A percentile compares a stretch with the other conserved stretches of the same genome.
These are phyloP conservation scores for Amanita thiersii DNA, from an alignment of 768 basidiomycete genomes.

Conservation along the genomic window DNA sequence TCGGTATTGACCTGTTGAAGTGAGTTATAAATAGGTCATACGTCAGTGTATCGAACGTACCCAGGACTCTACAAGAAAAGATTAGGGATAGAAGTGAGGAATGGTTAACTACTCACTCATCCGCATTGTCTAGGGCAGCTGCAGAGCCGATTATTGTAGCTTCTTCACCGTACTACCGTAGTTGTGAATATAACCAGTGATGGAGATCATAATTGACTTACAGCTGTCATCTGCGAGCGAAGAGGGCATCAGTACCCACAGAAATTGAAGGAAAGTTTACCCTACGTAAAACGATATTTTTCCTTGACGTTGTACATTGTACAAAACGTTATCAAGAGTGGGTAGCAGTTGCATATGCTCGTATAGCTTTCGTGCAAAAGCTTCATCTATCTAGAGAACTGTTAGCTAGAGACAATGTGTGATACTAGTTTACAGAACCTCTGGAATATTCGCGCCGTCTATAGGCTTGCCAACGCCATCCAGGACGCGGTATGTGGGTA, in stretches of 20 bases:
- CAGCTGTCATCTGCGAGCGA: constrained; percentile 79
- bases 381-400: constrained; percentile 50
- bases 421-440: constrained; percentile 36
- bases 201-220: constrained; percentile 28
- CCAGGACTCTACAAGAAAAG: constrained; percentile 56
- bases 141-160: constrained; percentile 86
- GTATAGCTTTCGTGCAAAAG: constrained; percentile 64
- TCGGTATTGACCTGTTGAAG: constrained; percentile 71
- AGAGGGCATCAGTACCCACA: constrained; percentile 4
- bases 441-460: constrained; percentile 66
- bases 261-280: constrained; percentile 9
- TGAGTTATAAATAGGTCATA: constrained; percentile 7
- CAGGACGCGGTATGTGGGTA: constrained; percentile 82
- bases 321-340: constrained; percentile 78
- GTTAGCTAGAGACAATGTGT: background rate
- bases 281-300: constrained; percentile 87
- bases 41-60: constrained; percentile 24
- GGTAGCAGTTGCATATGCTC: constrained; percentile 77
- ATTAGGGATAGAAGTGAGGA: background rate
- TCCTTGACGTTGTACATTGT: constrained; percentile 91
- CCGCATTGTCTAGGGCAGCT: constrained; percentile 71
- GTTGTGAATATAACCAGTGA: constrained; percentile 8
- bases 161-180: constrained; percentile 75
- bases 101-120: constrained; percentile 55
- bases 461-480: constrained; percentile 73